Conservation (phyloP, 345 rosid species). For the Salix udensis region DNA sequence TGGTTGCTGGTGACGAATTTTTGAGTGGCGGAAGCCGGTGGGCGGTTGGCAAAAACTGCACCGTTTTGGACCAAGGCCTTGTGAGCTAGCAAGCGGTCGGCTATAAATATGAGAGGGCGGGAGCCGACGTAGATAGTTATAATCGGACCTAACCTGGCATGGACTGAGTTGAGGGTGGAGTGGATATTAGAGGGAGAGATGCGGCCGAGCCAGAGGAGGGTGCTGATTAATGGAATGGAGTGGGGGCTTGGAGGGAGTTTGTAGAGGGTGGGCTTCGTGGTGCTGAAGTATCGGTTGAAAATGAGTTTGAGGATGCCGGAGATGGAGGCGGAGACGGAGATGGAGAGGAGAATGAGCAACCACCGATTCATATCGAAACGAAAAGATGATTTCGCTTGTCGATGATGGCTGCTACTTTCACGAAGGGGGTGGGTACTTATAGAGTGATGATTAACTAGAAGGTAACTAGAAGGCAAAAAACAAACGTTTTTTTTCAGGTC, state of each 20-base stretch:
- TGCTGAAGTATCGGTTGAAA: too few relatives aligned
- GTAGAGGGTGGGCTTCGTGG: background rate
- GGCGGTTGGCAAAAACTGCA: constrained; percentile 1
- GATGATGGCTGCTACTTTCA: too few relatives aligned
- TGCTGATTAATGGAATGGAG: background rate
- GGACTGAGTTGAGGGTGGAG: background rate
- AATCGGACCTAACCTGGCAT: background rate
- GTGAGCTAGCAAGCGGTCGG: constrained; percentile 8
- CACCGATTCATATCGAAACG: too few relatives aligned
- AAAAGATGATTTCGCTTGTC: too few relatives aligned
- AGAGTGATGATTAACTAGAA: too few relatives aligned
- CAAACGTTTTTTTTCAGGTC: too few relatives aligned
- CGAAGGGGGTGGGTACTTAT: too few relatives aligned
- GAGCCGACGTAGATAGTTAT: background rate
- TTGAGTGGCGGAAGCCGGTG: background rate
- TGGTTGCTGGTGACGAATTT: too few relatives aligned
- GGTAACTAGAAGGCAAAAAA: too few relatives aligned
- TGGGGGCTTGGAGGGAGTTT: constrained; percentile 1
- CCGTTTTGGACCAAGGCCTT: constrained; percentile 10
- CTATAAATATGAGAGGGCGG: background rate
- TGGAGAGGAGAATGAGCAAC: too few relatives aligned
- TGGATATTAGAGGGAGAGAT: background rate
- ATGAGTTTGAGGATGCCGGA: too few relatives aligned
- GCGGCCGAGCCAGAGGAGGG: background rate
- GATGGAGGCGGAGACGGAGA: too few relatives aligned